phyloP scores from a whole-genome alignment of 1,284 basidiomycete genomes.

The Termitomyces sp. region DNA sequence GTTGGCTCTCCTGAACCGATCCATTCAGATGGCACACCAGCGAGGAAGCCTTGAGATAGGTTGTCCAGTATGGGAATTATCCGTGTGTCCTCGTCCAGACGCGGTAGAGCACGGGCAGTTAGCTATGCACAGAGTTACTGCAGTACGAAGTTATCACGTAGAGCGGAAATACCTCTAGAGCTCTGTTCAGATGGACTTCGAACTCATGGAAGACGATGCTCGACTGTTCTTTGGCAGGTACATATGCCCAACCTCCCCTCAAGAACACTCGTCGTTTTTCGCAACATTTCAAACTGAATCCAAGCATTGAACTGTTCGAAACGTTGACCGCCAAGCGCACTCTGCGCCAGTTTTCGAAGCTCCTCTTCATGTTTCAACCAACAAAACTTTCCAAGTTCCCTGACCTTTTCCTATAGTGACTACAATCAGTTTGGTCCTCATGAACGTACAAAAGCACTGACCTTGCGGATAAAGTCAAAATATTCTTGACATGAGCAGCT shows the following conservation, averaged over 20 bases:
- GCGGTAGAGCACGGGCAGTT: slow-evolving; percentile 85
- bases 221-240: slow-evolving; percentile 77
- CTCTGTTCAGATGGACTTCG: slow-evolving; percentile 66
- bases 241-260: slow-evolving; percentile 83
- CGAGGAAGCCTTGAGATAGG: slow-evolving; percentile 90
- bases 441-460: slow-evolving; percentile 34
- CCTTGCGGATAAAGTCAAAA: slow-evolving; percentile 86
- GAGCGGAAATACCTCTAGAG: slow-evolving; percentile 63
- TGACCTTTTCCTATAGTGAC: slow-evolving; percentile 73
- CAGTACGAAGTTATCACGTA: not conserved
- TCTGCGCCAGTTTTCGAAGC: slow-evolving; percentile 62
- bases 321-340: slow-evolving; percentile 57
- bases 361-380: slow-evolving; percentile 73
- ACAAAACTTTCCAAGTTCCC: slow-evolving; percentile 78
- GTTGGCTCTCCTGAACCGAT: slow-evolving; percentile 46
- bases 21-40: slow-evolving; percentile 87
- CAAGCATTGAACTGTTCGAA: slow-evolving; percentile 64
- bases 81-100: slow-evolving; percentile 95
- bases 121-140: slow-evolving; percentile 23
- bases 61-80: slow-evolving; percentile 89
- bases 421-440: not conserved
- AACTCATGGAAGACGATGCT: slow-evolving; percentile 91
- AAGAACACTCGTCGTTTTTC: slow-evolving; percentile 82
- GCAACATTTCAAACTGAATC: slow-evolving; percentile 74
- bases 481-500: slow-evolving; percentile 94